Conservation (phyloP, 2,329 filamentous ascomycete genomes). For the Trichoderma aggressivum region DNA sequence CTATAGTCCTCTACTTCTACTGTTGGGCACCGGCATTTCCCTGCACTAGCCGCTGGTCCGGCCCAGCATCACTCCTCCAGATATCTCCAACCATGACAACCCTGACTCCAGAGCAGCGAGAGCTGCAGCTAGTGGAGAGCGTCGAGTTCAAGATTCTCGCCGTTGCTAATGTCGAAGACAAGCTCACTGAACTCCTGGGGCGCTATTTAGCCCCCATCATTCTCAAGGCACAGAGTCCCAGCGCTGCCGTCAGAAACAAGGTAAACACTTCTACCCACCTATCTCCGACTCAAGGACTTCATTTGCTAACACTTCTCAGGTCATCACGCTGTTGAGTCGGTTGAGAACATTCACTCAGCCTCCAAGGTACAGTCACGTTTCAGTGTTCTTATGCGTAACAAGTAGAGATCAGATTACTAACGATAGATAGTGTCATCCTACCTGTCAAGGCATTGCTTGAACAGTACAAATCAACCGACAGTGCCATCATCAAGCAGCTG, state of each 20-base stretch:
- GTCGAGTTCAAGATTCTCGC: slow-evolving; percentile 78
- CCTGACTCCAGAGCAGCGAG: slow-evolving; percentile 57
- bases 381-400: not conserved
- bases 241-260: slow-evolving; percentile 76
- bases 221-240: slow-evolving; percentile 79
- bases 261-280: slow-evolving; percentile 34
- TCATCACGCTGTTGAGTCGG: slow-evolving; percentile 50
- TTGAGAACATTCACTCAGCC: slow-evolving; percentile 54
- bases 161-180: slow-evolving; percentile 77
- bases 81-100: slow-evolving; percentile 33
- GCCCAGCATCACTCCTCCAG: not conserved
- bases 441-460: slow-evolving; percentile 81
- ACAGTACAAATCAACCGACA: slow-evolving; percentile 78
- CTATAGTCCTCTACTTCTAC: not conserved
- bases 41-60: not conserved
- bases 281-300: not conserved
- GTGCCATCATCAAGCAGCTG: slow-evolving; percentile 77
- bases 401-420: not conserved
- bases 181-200: slow-evolving; percentile 73
- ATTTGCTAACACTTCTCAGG: slow-evolving; percentile 31
- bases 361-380: slow-evolving; percentile 39
- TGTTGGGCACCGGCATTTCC: not conserved
- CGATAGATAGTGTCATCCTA: slow-evolving; percentile 59
- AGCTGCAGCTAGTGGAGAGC: slow-evolving; percentile 78
- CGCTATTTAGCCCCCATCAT: slow-evolving; percentile 78